Base-by-base conservation (phyloP, 2,329 filamentous ascomycete species). In the Colletotrichum australisinense region DNA sequence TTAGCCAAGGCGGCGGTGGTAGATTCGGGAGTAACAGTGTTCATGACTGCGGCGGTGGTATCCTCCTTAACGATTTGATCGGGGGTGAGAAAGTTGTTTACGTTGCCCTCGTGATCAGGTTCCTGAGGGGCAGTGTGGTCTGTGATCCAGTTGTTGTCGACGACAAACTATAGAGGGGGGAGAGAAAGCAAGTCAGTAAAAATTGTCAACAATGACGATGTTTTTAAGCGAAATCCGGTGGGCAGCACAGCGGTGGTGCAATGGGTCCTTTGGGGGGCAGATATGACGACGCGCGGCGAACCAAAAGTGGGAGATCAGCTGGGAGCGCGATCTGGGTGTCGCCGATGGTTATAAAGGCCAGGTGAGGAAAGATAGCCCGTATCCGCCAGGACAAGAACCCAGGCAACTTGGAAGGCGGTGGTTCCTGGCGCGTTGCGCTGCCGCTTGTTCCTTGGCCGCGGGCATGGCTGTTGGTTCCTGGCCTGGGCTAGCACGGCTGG, bases 61-160 rank as follows among this genome's bases (percentile, higher is more conserved):
- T 80, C 79, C 76, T 85, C 82, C 77, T 82, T 83, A 74, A 83
- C 77, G 66, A 98, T 93, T 80, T 94, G 89, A 75, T 95, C 90
- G 71, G 93, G 91, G 53, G 90, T 89, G 70, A 99, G 89, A 76
- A 98, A 91, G 90, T 98, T 98, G 89, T 98, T 98, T 79, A 95
- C 88, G 88, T 96, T 98, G 79, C 94, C 93, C 79, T 92, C 88
- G 76, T 90, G 89, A 87, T 98, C 96, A 80, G 91, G 90, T 85
- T 98, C 95, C 84, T 93, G 92, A 73, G 94, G 93, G 55, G 92
- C 93, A 72, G 91, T 91, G 78, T 92, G 91, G 84, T 98, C 95
- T 82, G 92, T 93, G 63, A 91, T 92, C 97, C 97, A 99, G 78
- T 90, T 90, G 77, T 94, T 94, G 89, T 99, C 95, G 77, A 98